Base-by-base conservation (phyloP, 129 eudicot genomes). In the Flaveria robusta region DNA sequence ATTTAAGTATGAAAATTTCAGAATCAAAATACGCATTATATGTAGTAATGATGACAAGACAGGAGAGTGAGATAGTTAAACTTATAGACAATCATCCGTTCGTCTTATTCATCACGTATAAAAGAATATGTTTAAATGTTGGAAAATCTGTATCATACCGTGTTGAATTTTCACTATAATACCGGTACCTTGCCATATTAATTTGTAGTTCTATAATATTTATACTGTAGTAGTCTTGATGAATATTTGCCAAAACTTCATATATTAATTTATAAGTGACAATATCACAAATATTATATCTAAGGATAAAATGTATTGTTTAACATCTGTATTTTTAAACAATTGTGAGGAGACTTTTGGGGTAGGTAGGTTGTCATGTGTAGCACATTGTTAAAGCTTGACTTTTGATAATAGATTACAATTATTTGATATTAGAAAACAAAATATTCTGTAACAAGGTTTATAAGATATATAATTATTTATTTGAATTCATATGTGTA, bases 281-380 rank as follows among this genome's bases (percentile, higher is more conserved):
- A 29, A 62, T 62, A 27, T 12, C 18, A 12, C 18, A 59, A 13
- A 24, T 12, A 19, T 59, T 26, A 13, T 59, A 24, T 24, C 31
- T 23, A 23, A 42, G 31, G 29, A 47, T 49, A 3, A 12, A 12
- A 26, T 24, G 14, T 59, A 2, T 11, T 24, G 34, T 5, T 62
- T 62, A 62, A 62, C 68, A 62, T 27, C 68, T 62, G 43, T 62
- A 27, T 6, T 19, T 54, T 18, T 6, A 54, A 27, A 62, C 43
- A 62, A 62, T 34, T 62, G 43, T 29, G 15, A 13, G 11, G 42
- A 62, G 68, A 43, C 29, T 62, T 24, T 5, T 13, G 43, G 43
- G 66, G 66, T 24, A 59, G 66, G 62, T 55, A 55, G 62, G 42
- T 27, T 62, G 68, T 18, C 20, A 62, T 62, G 68, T 29, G 68